These are phyloP conservation scores for Malania oleifera DNA, from an alignment of 164 flowering plant genomes.

Conservation along the genomic window DNA sequence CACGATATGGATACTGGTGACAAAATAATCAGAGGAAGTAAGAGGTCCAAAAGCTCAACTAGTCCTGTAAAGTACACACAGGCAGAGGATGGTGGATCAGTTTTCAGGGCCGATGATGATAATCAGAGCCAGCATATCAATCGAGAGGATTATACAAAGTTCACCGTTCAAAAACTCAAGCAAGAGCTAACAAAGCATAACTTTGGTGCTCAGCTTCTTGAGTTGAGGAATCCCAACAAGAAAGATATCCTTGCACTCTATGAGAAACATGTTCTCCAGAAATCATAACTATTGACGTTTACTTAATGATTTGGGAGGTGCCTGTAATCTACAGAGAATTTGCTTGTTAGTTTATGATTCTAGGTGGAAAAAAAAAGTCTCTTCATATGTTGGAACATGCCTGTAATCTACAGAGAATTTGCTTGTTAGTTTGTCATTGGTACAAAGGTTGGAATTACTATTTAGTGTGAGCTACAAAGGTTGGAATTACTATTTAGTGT, in stretches of 20 bases:
- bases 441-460: not conserved
- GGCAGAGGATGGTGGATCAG: slow-evolving; percentile 81
- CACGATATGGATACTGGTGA: slow-evolving; percentile 58
- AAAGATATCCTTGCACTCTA: slow-evolving; percentile 75
- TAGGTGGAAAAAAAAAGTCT: not conserved
- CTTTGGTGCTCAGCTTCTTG: slow-evolving; percentile 77
- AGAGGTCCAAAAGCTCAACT: slow-evolving; percentile 62
- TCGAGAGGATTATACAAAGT: slow-evolving; percentile 69
- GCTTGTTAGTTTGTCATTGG: slow-evolving; percentile 6
- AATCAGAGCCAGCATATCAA: slow-evolving; percentile 44
- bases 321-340: slow-evolving; percentile 4
- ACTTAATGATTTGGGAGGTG: slow-evolving; percentile 12
- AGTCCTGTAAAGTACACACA: slow-evolving; percentile 49
- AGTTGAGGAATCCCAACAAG: slow-evolving; percentile 67
- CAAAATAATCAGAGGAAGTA: slow-evolving; percentile 35
- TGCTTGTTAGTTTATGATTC: slow-evolving; percentile 6
- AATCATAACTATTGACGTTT: slow-evolving; percentile 22
- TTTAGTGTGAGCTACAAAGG: not conserved
- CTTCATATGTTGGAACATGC: slow-evolving; percentile 15
- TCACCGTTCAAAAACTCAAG: slow-evolving; percentile 72
- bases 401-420: slow-evolving; percentile 3
- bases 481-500: not conserved
- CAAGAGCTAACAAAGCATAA: slow-evolving; percentile 86
- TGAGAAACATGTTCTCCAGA: slow-evolving; percentile 61
- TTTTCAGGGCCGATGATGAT: slow-evolving; percentile 48